Base-by-base conservation (phyloP, 345 rosid species). In the Eucalyptus decipiens region DNA sequence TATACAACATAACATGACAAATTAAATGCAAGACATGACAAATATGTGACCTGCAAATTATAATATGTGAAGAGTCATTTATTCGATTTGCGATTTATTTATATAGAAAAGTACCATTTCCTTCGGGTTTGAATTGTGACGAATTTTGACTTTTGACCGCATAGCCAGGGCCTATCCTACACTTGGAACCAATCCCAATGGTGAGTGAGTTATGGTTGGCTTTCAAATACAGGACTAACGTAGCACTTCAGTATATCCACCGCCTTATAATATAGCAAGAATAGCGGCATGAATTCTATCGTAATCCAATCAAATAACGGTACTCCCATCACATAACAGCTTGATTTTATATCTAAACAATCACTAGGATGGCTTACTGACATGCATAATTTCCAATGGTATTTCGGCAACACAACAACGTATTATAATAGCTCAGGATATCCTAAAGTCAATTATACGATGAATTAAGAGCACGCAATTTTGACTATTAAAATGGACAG, bases 251-350 rank as follows among this genome's bases (percentile, higher is more conserved):
- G 7, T 60, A 12, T 60, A 60, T 60, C 67, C 32, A 60, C 67
- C 32, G 12, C 32, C 32, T 60, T 60, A 28, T 60, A 28, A 28
- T 3, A 60, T 60, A 60, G 32, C 67, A 26, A 26, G n/a, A 60
- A 28, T 60, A 28, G 32, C 17, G 4, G 17, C 69, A 30, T 62
- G 69, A n/a, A 11, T 28, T 62, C 32, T 2, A 62, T 62, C 69
- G 34, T 30, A 28, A 12, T 62, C 34, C 9, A 0, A 62, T 2
- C 8, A 30, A n/a, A 30, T 62, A 52, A 52, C 24, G 0, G 5
- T 19, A 52, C n/a, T 62, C 34, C 8, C 69, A 62, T 62, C 17
- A 62, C 34, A 62, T 62, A 4, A 62, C 8, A 62, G 17, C 34
- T 62, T 30, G n/a, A 30, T 62, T 28, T 62, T n/a, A 62, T 62